Percentiles rank a stretch among this genome's conserved stretches.
Evolutionary conservation across 2,329 filamentous ascomycete species (phyloP).

Genomic region (Ascochyta viciae-villosae): DNA sequence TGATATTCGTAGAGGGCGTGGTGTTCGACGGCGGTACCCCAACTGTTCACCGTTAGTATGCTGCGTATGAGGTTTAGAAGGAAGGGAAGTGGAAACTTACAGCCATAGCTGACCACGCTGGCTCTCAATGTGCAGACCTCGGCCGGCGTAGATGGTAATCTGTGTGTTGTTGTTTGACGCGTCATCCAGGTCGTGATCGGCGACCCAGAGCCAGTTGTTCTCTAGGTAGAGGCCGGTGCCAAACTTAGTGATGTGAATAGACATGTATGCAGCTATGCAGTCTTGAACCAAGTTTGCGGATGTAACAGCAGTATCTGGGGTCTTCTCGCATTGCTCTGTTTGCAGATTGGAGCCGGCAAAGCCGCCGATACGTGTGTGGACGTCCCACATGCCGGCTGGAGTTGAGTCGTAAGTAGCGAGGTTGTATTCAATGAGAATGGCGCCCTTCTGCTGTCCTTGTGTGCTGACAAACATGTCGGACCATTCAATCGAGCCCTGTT

Average conservation of each 20-base stretch:
- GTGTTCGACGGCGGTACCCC: conserved; percentile 72
- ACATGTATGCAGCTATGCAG: conserved; percentile 74
- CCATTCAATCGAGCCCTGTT: conserved; percentile 72
- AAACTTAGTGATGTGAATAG: conserved; percentile 58
- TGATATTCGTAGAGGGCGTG: conserved; percentile 79
- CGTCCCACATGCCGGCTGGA: conserved; percentile 81
- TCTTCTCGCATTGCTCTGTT: conserved; percentile 78
- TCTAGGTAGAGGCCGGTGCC: conserved; percentile 75
- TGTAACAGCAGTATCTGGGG: conserved; percentile 64
- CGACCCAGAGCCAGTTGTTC: conserved; percentile 91
- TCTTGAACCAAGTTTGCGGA: conserved; percentile 60
- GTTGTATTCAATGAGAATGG: conserved; percentile 77
- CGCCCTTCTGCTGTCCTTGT: conserved; percentile 70
- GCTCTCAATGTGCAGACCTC: conserved; percentile 77
- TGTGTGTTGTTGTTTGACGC: conserved; percentile 67
- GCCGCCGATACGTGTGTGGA: conserved; percentile 84
- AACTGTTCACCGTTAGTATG: conserved; percentile 45
- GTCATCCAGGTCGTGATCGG: conserved; percentile 81
- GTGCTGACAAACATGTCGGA: conserved; percentile 76
- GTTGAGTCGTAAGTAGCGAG: conserved; percentile 61
- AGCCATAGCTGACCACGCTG: conserved; percentile 50
- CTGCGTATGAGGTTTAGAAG: not conserved
- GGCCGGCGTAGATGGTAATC: conserved; percentile 85
- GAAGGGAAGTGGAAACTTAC: conserved; percentile 65
- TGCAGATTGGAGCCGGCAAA: conserved; percentile 80